Evolutionary conservation across 176 grass and related monocot genomes (phyloP).

Genomic region (Triticum dicoccoides): DNA sequence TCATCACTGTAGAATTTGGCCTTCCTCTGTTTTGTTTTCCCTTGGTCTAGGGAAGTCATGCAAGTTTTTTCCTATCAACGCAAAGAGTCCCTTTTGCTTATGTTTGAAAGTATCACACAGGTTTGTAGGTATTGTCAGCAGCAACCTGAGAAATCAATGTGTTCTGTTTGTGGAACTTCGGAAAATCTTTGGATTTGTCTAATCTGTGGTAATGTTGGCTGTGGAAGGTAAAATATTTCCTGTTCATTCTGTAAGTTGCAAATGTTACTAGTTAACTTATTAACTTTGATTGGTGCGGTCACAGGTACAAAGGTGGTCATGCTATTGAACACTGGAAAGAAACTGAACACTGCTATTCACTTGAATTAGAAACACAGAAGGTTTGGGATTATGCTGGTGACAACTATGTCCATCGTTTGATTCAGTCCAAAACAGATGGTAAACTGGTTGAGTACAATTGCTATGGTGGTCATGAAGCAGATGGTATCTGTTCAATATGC

Average conservation of each 20-base stretch:
- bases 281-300: conserved; percentile 12
- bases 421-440: conserved; percentile 96
- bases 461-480: conserved; percentile 41
- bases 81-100: conserved; percentile 8
- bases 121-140: conserved; percentile 99
- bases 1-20: background rate
- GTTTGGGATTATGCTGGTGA: conserved; percentile 99
- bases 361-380: conserved; percentile 94
- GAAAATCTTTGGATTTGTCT: conserved; percentile 97
- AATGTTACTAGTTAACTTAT: conserved; percentile 22
- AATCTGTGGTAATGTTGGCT: conserved; percentile 93
- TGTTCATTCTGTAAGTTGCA: background rate
- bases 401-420: conserved; percentile 93
- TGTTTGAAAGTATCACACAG: conserved; percentile 40
- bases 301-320: conserved; percentile 87
- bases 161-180: conserved; percentile 75
- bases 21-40: background rate
- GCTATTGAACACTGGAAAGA: conserved; percentile 90
- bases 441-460: conserved; percentile 82
- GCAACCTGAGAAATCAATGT: conserved; percentile 87
- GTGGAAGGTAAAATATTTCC: conserved; percentile 77
- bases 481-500: conserved; percentile 42
- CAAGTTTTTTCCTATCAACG: background rate
- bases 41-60: background rate
- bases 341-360: conserved; percentile 93